Evolutionary conservation across 768 basidiomycete genomes (phyloP).

Genomic region (Hygrophoropsis aurantiaca): DNA sequence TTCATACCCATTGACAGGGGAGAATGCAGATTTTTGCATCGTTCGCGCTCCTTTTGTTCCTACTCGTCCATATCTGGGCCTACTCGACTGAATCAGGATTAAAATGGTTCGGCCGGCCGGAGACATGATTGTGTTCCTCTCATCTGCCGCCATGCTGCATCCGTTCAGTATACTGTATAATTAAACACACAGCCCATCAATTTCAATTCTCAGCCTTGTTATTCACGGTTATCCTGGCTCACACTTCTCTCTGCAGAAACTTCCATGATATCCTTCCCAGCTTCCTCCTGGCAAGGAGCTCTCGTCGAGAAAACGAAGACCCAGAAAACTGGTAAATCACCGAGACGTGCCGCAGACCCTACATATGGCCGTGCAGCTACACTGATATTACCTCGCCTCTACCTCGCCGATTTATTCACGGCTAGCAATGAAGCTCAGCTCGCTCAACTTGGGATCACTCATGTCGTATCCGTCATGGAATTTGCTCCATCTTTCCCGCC

Average conservation of each 20-base stretch:
- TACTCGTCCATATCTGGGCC: neutral
- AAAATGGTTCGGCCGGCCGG: no score
- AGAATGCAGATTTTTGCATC: no score
- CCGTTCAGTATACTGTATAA: no score
- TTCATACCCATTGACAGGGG: neutral
- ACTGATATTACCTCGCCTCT: conserved; percentile 49
- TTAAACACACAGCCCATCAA: no score
- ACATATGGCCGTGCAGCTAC: conserved; percentile 21
- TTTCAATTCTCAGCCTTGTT: no score
- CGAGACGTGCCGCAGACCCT: conserved; percentile 6
- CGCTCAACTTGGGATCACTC: conserved; percentile 64
- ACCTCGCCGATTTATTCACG: conserved; percentile 61
- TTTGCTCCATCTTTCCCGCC: conserved; percentile 26
- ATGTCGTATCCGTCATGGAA: conserved; percentile 69
- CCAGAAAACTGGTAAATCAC: conserved; percentile 6
- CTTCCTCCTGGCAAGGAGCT: conserved; percentile 27
- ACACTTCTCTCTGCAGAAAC: neutral
- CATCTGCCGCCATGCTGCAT: no score
- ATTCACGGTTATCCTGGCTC: neutral
- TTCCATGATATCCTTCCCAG: conserved; percentile 34
- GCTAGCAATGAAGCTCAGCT: conserved; percentile 52
- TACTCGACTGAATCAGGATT: no score
- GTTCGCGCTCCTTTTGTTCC: neutral
- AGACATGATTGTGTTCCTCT: no score
- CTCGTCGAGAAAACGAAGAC: conserved; percentile 18